Evolutionary conservation across 78 protist genomes (phyloP), one percentile per base, ranked within the genome.

Genomic region (Polysphondylium violaceum): DNA sequence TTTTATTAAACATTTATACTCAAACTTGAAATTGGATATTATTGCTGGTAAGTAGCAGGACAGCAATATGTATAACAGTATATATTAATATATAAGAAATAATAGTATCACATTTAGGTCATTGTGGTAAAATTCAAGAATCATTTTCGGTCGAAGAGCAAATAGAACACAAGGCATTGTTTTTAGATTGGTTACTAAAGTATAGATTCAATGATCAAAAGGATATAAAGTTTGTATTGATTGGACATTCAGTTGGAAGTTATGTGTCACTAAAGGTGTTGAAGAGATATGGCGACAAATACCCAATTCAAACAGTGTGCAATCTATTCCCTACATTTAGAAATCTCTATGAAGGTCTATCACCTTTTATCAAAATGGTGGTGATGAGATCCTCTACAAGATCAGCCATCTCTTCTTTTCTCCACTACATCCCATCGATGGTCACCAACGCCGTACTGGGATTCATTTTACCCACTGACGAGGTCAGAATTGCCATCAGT

Each of bases 261-360:
- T 88, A 75, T 61, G 53, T 88, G 23, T 63, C 75, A 17, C 21
- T 88, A 63, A 88, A 86, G 72, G 25, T 61, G 4, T 12, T 87
- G 7, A 29, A 27, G 8, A 60, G 94, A 64, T 75, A 38, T 19
- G 23, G 27, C 7, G 71, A 88, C 1, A 35, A 53, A 40, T 83
- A 41, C 31, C 47, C 43, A 17, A 23, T 88, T 36, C 14, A 51
- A 38, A 36, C 55, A 0, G 36, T 56, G 2, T 44, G 25, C 35
- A 88, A 88, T 67, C 27, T 88, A 29, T 88, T 88, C 16, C 94
- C 94, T 51, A 88, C 94, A 19, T 69, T 88, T 44, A 73, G 74
- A 38, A 64, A 88, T 41, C 41, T 88, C 5, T 68, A 88, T 72
- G 87, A 77, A 25, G 94, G 94, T 5, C 69, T 83, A 21, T 67